Base-by-base conservation (phyloP, 805 yeast genomes). In the Kodamaea laetipori region DNA sequence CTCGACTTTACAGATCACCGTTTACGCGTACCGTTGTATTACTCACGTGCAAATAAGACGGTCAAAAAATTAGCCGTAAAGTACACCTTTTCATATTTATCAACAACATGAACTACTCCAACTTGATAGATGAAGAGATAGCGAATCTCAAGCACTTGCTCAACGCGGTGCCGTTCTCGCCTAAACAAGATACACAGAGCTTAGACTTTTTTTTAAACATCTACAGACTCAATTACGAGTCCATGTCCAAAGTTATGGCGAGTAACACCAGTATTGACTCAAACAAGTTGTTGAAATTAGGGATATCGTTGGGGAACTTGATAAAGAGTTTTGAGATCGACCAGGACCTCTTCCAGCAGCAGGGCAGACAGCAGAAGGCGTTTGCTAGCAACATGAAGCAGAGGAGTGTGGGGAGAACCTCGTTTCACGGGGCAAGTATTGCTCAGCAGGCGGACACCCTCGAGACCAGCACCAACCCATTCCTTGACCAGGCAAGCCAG, bases 261-360 rank as follows among this genome's bases (percentile, higher is more conserved):
- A 38, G 44, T 11, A 53, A 50, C 39, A 60, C 62, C 45, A 73
- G 71, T 18, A 58, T 70, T 4, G 64, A 71, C 38, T 54, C 65
- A 26, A 64, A 51, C 48, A 69, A 67, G 47, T 56, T 71, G 23
- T 50, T 71, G 35, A 71, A 71, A 51, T 51, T 71, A 24, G 71
- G 71, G 13, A 68, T 71, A 19, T 68, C 74, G 26, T 57, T 71
- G 23, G 76, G 76, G 1, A 70, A 69, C 49, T 54, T 70, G 25
- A 46, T 69, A 32, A 67, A 67, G 45, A 54, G 71, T 8, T 54
- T 64, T 32, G 64, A 64, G 43, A 43, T 54, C 18, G 74, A 71
- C 46, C 65, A 67, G 46, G 68, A 65, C 19, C 44, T 49, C 26
- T 51, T 54, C 32, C 53, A 48, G 16, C 63, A 60, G 39, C 67